phyloP scores from a whole-genome alignment of 345 rosid species.

The Eucalyptus marginata region DNA sequence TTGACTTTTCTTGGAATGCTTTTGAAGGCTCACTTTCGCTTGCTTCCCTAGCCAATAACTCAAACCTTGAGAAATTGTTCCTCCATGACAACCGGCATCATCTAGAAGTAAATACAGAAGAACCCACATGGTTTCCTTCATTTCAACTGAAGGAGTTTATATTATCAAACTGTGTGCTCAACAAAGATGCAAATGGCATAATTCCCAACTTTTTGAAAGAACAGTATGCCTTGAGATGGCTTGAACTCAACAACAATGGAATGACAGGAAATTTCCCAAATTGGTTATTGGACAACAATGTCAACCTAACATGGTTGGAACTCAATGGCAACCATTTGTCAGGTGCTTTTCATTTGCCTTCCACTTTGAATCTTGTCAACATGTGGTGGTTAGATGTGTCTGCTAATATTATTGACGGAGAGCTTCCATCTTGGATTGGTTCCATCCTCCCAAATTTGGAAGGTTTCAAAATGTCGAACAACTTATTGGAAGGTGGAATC shows the following conservation, averaged over 20 bases:
- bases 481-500: not conserved
- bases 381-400: not conserved
- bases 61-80: not conserved
- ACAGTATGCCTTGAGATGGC: not conserved
- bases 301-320: rapidly evolving
- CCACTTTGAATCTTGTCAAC: not conserved
- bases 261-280: not conserved
- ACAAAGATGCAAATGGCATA: rapidly evolving
- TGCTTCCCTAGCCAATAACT: not conserved
- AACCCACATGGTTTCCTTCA: not conserved
- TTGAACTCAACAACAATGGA: not conserved
- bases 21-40: not conserved
- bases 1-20: not conserved
- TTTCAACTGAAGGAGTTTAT: rapidly evolving
- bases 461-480: not conserved
- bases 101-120: not conserved
- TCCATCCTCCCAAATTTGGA: not conserved
- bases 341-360: not conserved
- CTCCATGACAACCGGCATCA: rapidly evolving
- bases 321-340: not conserved
- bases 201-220: not conserved
- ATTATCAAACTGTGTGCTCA: not conserved
- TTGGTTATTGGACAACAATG: conserved; percentile 17
- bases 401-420: not conserved
- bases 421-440: not conserved